Base-by-base conservation (phyloP, 495 filamentous ascomycete genomes). In the Sordaria brevicollis region DNA sequence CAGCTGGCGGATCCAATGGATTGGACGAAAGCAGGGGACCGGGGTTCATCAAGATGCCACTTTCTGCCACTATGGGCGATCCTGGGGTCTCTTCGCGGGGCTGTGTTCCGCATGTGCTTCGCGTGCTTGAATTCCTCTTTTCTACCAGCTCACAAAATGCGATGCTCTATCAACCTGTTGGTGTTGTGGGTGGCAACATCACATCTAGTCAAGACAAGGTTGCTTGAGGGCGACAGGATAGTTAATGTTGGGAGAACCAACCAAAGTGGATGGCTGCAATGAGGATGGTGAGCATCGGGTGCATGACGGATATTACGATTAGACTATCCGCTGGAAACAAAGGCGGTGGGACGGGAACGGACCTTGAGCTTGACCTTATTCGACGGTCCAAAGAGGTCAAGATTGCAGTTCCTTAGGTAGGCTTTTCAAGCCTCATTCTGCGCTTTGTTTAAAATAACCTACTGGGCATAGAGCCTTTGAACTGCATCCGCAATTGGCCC, bases 1-100 rank as follows among this genome's bases (percentile, higher is more conserved):
- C 68, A 36, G 35, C 35, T 31, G 38, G 36, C 17, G 65, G 35
- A 54, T 67, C 69, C 69, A 70, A 70, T 67, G 69, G 69, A 66
- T 70, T 54, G 62, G 65, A 38, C 38, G 68, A 29, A 66, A 19
- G 34, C 68, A 69, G 68, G 49, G 68, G 68, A 21, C 33, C 5
- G 21, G 34, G 68, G 68, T 34, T 29, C 36, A 15, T 35, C 21
- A 31, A 15, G 21, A 57, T 57, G 49, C 49, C 49, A 57, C 49
- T 29, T 57, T 57, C 49, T 29, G 49, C 49, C 49, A 31, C 49
- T 8, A 21, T 62, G 49, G 25, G 25, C 21, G 37, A 31, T 49
- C 29, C 37, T n/a, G 11, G 38, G 29, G 36, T 49, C 31, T 39
- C 37, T 31, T 68, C 35, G 67, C 38, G 67, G 67, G 38, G 67